These are phyloP conservation scores for Tephrocybe rancida DNA, from an alignment of 768 basidiomycete species.

Conservation along the genomic window DNA sequence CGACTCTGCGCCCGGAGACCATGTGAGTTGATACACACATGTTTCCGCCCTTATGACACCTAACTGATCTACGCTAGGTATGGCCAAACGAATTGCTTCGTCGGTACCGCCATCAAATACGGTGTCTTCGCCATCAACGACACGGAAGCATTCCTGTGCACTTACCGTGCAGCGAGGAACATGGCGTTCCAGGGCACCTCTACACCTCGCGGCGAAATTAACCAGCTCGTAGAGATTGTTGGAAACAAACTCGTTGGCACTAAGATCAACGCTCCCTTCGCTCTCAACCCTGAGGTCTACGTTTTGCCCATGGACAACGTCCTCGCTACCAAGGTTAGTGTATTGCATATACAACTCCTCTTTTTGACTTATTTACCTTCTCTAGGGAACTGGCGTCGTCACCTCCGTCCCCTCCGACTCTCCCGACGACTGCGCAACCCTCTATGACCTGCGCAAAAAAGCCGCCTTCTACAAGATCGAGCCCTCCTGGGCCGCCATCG, in stretches of 20 bases:
- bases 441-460: constrained; percentile 93
- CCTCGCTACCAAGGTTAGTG: constrained; percentile 81
- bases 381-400: constrained; percentile 93
- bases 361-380: neutral
- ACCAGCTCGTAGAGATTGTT: constrained; percentile 75
- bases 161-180: constrained; percentile 90
- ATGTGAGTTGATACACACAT: constrained; percentile 59
- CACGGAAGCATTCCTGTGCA: constrained; percentile 87
- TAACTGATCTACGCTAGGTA: constrained; percentile 56
- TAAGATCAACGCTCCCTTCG: constrained; percentile 86
- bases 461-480: constrained; percentile 96
- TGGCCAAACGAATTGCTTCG: constrained; percentile 98
- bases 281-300: constrained; percentile 83
- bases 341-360: neutral
- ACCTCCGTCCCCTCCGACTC: constrained; percentile 98
- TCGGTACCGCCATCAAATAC: constrained; percentile 88
- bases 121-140: constrained; percentile 89
- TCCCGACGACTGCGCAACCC: constrained; percentile 92
- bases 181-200: constrained; percentile 95
- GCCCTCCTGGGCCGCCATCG: constrained; percentile 80
- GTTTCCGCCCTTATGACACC: constrained; percentile 8
- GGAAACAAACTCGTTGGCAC: constrained; percentile 86
- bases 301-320: constrained; percentile 99
- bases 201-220: constrained; percentile 67
- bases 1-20: constrained; percentile 94